phyloP scores from a whole-genome alignment of 176 grass and related monocot species.

The Hsuehochloa calcarea region DNA sequence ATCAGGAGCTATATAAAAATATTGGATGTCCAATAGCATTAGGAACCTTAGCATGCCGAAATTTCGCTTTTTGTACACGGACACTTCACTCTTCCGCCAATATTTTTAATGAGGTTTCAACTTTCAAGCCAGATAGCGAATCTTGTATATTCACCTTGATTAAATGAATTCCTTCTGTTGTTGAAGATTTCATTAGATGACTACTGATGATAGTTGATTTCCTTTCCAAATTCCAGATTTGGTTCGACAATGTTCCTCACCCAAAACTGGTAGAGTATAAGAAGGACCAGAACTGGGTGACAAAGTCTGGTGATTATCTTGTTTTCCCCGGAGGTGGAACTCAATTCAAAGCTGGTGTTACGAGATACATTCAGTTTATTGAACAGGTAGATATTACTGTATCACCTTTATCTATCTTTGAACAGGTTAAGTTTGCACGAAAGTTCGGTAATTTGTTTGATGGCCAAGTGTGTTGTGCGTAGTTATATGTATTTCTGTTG shows the following conservation, averaged over 20 bases:
- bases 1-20: not conserved
- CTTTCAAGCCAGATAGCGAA: not conserved
- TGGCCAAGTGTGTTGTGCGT: conserved; percentile 7
- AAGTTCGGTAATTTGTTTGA: not conserved
- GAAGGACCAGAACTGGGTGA: conserved; percentile 93
- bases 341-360: conserved; percentile 88
- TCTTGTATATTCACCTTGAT: not conserved
- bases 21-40: not conserved
- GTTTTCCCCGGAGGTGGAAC: conserved; percentile 91
- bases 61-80: not conserved
- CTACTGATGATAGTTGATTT: conserved; percentile 11
- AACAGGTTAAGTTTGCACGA: not conserved
- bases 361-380: conserved; percentile 78
- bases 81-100: not conserved
- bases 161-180: not conserved
- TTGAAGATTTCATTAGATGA: not conserved
- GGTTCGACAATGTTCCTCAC: conserved; percentile 93
- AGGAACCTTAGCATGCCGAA: not conserved
- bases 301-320: conserved; percentile 71
- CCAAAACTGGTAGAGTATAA: conserved; percentile 89
- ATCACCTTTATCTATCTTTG: not conserved
- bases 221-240: conserved; percentile 60
- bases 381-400: conserved; percentile 60
- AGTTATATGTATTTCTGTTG: not conserved
- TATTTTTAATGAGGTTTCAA: not conserved